phyloP scores from a whole-genome alignment of 106 monocot genomes.

The Chionographis japonica region DNA sequence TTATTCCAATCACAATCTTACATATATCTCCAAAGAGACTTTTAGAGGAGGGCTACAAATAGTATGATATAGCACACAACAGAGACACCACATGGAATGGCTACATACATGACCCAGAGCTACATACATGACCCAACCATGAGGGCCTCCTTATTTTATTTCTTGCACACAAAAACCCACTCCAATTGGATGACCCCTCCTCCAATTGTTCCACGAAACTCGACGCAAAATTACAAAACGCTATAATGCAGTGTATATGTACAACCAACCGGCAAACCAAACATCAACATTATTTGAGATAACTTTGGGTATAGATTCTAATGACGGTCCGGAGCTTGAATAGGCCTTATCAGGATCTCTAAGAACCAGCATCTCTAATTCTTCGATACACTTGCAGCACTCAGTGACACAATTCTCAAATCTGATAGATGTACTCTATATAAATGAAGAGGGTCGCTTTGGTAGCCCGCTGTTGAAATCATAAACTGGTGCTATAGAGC shows the following conservation, averaged over 20 bases:
- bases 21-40: too few relatives aligned
- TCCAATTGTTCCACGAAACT: background rate
- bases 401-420: background rate
- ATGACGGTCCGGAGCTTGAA: background rate
- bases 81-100: background rate
- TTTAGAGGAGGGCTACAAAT: too few relatives aligned
- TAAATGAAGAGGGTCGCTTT: background rate
- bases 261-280: constrained; percentile 16
- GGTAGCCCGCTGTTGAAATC: background rate
- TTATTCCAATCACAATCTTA: too few relatives aligned
- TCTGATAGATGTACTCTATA: background rate
- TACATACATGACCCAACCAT: constrained; percentile 3
- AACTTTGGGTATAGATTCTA: background rate
- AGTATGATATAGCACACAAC: too few relatives aligned
- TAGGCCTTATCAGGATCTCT: too few relatives aligned
- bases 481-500: background rate
- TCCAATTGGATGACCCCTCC: background rate
- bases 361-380: background rate
- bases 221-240: background rate
- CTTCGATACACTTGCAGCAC: background rate
- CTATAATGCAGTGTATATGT: constrained; percentile 3
- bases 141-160: constrained; percentile 13
- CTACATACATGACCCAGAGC: too few relatives aligned
- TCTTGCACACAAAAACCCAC: background rate
- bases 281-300: background rate